phyloP scores from a whole-genome alignment of 495 filamentous ascomycete genomes.

The Aspergillus ellipticus region DNA sequence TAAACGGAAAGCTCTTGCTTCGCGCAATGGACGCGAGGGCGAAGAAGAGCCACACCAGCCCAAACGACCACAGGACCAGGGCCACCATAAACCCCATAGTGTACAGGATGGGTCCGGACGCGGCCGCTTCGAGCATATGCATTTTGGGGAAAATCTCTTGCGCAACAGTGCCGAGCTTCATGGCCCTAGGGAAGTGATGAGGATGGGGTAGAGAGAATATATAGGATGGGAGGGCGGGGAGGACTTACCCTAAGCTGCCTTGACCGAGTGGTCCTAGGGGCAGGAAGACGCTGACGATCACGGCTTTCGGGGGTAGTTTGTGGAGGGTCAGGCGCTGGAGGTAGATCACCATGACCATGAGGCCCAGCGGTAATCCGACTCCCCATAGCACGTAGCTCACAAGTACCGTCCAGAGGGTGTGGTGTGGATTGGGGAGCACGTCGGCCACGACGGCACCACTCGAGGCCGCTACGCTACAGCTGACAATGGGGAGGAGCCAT shows the following conservation, averaged over 20 bases:
- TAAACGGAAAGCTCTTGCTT: slow-evolving; percentile 54
- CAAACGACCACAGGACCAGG: slow-evolving; percentile 59
- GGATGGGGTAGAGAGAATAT: neutral
- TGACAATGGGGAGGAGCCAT: slow-evolving; percentile 60
- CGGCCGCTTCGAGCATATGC: slow-evolving; percentile 32
- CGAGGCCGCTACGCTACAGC: slow-evolving; percentile 54
- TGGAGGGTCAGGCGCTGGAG: slow-evolving; percentile 56
- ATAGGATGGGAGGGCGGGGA: neutral
- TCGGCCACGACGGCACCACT: slow-evolving; percentile 54
- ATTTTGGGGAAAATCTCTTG: slow-evolving; percentile 48
- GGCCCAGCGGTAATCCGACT: slow-evolving; percentile 51
- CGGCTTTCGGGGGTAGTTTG: slow-evolving; percentile 53
- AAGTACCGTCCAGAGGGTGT: slow-evolving; percentile 55
- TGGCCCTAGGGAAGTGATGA: slow-evolving; percentile 28
- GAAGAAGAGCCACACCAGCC: slow-evolving; percentile 59
- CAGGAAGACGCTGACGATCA: slow-evolving; percentile 60
- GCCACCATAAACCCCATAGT: slow-evolving; percentile 48
- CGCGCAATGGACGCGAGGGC: slow-evolving; percentile 37
- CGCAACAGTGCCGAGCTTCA: slow-evolving; percentile 53
- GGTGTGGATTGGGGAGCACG: slow-evolving; percentile 46
- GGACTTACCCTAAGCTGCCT: slow-evolving; percentile 48
- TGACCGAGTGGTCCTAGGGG: slow-evolving; percentile 59
- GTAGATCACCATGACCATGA: slow-evolving; percentile 56
- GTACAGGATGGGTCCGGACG: slow-evolving; percentile 51
- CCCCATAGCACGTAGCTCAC: slow-evolving; percentile 58